These are phyloP conservation scores for Capsicum baccatum DNA, from an alignment of 257 asterid genomes.

Conservation along the genomic window DNA sequence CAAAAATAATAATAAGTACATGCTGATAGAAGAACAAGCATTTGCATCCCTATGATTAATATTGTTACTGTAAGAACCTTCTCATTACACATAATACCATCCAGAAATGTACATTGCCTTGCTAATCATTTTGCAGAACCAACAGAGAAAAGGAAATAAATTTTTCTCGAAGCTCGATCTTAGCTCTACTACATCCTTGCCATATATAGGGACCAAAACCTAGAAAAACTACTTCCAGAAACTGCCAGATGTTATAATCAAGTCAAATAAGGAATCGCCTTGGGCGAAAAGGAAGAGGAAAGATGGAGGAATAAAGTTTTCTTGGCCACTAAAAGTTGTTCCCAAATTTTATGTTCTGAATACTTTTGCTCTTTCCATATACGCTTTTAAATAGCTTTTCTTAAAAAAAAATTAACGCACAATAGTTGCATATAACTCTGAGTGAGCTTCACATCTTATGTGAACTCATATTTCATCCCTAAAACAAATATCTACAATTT, in stretches of 20 bases:
- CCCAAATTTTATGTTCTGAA: neutral
- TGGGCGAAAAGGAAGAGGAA: neutral
- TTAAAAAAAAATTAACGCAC: neutral
- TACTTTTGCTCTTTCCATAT: neutral
- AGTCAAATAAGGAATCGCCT: neutral
- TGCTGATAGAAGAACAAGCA: slow-evolving; percentile 10
- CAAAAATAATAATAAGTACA: neutral
- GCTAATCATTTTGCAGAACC: neutral
- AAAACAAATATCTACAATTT: neutral
- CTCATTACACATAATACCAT: neutral
- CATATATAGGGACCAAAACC: neutral
- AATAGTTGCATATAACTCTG: neutral
- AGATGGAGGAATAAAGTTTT: neutral
- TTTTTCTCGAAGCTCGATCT: neutral
- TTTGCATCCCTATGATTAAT: neutral
- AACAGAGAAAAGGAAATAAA: neutral
- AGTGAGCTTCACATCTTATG: neutral
- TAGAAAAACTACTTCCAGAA: neutral
- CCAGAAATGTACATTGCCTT: neutral
- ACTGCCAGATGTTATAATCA: neutral
- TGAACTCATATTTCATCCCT: neutral
- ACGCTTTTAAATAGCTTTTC: neutral
- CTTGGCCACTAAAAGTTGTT: slow-evolving; percentile 30
- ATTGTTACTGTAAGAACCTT: neutral
- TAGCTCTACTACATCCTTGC: neutral